Conservation (phyloP, 2,329 filamentous ascomycete genomes). For the Huntiella bhutanensis region DNA sequence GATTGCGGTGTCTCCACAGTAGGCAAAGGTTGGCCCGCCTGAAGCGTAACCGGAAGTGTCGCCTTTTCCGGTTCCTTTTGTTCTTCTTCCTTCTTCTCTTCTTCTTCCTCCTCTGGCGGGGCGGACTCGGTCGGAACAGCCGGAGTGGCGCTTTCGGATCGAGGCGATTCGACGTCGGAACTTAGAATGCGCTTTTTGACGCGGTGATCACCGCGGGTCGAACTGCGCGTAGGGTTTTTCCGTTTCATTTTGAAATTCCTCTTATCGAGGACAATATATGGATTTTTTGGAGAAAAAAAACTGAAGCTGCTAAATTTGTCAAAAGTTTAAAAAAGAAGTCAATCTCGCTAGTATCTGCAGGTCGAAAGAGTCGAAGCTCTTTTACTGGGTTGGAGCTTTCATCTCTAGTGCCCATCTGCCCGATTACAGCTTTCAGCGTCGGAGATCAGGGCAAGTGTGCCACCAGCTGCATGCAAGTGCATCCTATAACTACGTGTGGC, state of each 20-base stretch:
- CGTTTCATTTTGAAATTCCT: constrained; percentile 32
- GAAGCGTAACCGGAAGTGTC: constrained; percentile 41
- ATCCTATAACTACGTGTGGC: no score
- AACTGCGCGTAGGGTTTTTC: constrained; percentile 43
- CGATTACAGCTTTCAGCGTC: no score
- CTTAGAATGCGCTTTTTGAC: constrained; percentile 41
- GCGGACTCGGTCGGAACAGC: constrained; percentile 25
- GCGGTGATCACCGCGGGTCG: constrained; percentile 39
- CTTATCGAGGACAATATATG: no score
- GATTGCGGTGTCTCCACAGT: constrained; percentile 50
- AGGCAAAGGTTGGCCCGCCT: constrained; percentile 49
- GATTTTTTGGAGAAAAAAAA: no score
- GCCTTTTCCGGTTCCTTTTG: constrained; percentile 18
- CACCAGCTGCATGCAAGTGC: no score
- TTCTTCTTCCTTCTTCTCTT: constrained; percentile 14
- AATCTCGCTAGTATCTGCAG: no score
- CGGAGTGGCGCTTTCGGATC: constrained; percentile 20
- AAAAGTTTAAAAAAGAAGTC: no score
- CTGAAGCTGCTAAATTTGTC: no score
- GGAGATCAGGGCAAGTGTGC: no score
- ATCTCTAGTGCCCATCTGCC: no score
- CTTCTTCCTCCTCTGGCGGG: constrained; percentile 20
- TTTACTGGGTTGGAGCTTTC: no score
- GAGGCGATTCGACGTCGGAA: constrained; percentile 25
- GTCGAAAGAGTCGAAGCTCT: no score